Percentiles rank a stretch among this genome's conserved stretches.
Evolutionary conservation across 805 yeast species (phyloP).

Genomic region (Teunomyces aglyptinius): DNA sequence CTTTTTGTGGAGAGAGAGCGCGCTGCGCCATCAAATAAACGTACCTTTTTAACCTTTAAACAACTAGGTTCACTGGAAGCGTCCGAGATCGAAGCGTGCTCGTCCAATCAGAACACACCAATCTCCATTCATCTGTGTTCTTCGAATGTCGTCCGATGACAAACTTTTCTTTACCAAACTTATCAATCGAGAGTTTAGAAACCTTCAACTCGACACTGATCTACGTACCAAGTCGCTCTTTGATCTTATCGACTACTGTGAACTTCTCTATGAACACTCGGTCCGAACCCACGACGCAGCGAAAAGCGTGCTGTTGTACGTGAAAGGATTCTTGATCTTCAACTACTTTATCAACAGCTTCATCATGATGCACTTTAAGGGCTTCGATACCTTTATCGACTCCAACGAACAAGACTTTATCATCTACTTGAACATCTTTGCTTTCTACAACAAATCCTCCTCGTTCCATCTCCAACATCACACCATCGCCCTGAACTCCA

Average conservation of each 20-base stretch:
- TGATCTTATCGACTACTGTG: constrained; percentile 43
- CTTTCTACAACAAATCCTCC: constrained; percentile 36
- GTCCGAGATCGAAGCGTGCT: no score
- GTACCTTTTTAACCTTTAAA: no score
- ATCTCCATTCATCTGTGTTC: no score
- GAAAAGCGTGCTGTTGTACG: constrained; percentile 16
- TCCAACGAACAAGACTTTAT: constrained; percentile 38
- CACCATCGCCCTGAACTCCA: constrained; percentile 17
- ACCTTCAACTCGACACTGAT: constrained; percentile 32
- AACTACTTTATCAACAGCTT: constrained; percentile 43
- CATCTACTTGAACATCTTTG: constrained; percentile 41
- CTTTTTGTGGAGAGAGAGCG: no score
- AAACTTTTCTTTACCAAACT: constrained; percentile 22
- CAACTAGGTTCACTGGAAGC: no score
- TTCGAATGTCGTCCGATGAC: background rate
- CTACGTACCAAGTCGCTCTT: constrained; percentile 33
- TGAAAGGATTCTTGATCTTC: constrained; percentile 40
- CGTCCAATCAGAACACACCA: background rate
- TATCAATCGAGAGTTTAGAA: constrained; percentile 36
- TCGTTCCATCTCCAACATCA: constrained; percentile 18
- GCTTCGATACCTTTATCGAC: constrained; percentile 40
- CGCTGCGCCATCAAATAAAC: background rate
- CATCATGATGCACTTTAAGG: constrained; percentile 42
- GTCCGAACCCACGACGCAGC: constrained; percentile 2
- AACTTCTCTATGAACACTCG: constrained; percentile 35